Percentiles rank a stretch among this genome's conserved stretches.
Evolutionary conservation across 352 stramenopile genomes (phyloP).

Genomic region (Phytopythium delawarense): DNA sequence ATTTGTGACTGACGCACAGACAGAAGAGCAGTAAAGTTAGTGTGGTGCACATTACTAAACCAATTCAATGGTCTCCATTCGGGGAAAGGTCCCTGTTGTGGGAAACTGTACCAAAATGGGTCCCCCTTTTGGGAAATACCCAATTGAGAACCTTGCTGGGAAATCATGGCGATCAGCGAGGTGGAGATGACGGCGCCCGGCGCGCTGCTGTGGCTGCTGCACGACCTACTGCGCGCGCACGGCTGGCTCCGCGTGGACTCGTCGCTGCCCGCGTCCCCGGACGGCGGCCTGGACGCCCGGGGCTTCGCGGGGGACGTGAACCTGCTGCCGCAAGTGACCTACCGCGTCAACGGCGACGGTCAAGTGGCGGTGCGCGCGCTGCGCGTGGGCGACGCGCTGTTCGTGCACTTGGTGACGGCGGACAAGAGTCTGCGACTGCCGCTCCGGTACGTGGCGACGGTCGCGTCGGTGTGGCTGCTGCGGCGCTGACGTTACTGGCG

Average conservation of each 20-base stretch:
- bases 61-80: too few relatives aligned
- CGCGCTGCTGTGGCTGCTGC: conserved; percentile 38
- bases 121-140: too few relatives aligned
- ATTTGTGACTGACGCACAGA: too few relatives aligned
- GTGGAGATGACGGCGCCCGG: conserved; percentile 13
- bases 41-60: too few relatives aligned
- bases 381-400: conserved; percentile 28
- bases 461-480: background rate
- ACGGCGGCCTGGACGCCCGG: background rate
- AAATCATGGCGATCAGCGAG: background rate
- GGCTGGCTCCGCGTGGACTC: conserved; percentile 10
- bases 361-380: conserved; percentile 22
- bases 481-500: background rate
- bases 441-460: conserved; percentile 19
- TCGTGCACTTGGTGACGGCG: conserved; percentile 42
- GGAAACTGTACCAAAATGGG: too few relatives aligned
- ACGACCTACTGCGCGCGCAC: conserved; percentile 23
- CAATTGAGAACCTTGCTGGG: too few relatives aligned
- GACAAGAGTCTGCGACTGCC: conserved; percentile 21
- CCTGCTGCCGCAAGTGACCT: conserved; percentile 22
- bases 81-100: too few relatives aligned
- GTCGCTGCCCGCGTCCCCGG: background rate
- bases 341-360: conserved; percentile 4
- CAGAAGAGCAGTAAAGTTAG: too few relatives aligned
- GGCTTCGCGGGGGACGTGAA: conserved; percentile 33